Evolutionary conservation across 2,329 filamentous ascomycete species (phyloP), one percentile per base, ranked within the genome.

Genomic region (Emydomyces testavorans): DNA sequence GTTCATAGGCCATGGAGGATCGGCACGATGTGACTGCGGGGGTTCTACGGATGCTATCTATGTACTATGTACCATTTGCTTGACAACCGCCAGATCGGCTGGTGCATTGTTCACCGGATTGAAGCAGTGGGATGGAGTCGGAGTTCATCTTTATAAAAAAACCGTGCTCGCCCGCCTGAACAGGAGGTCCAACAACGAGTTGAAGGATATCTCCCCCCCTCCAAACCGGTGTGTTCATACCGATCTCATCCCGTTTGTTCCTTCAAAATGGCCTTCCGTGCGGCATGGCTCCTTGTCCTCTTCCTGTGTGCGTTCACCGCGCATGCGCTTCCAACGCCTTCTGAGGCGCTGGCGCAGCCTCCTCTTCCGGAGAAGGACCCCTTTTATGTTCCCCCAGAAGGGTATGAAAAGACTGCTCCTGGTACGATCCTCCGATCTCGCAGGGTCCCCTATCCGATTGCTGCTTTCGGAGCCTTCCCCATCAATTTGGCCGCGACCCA

Each of bases 341-440:
- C 39, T 16, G 44, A 39, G 24, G 16, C 35, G 10, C 44, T 40
- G 20, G 46, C 37, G 10, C 47, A 38, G 7, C 53, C 56, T 18
- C 16, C 53, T 3, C 49, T 53, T 5, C 59, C 59, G 0, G 37
- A 50, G 10, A 52, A 60, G 20, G 61, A 63, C 35, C 54, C 60
- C 11, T 63, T 60, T 40, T 63, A 63, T 48, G 50, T 43, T 1
- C 53, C 60, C 11, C 60, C 60, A 5, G 38, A 48, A n/a, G 59
- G 55, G 5, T 63, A 54, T 35, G 60, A 62, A 49, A 50, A 52
- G 1, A 40, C 40, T 0, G 38, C 52, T 3, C 60, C 61, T 1
- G 61, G 61, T 8, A 54, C 55, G 7, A 62, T 62, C 34, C 50
- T 63, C 10, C 54, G 57, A 36, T 39, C 53, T n/a, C 56, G 59